Conservation (phyloP, 2,329 filamentous ascomycete species). For the Amphichorda felina region DNA sequence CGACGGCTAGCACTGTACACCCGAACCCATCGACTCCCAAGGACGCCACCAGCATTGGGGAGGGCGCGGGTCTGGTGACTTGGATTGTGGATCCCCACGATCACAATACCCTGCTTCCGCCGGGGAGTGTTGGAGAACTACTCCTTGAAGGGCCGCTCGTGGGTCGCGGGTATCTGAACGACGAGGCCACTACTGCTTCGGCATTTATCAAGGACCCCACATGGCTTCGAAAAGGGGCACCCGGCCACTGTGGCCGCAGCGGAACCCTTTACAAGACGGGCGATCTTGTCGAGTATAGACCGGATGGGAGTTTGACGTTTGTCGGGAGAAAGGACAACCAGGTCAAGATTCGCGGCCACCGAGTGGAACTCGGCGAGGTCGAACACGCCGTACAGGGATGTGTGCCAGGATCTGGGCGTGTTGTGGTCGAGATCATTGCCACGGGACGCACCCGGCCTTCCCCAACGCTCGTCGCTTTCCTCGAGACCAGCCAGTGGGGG, state of each 20-base stretch:
- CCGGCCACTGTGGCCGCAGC: slow-evolving; percentile 15
- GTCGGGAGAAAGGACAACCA: slow-evolving; percentile 66
- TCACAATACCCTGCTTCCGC: slow-evolving; percentile 10
- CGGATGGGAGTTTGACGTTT: slow-evolving; percentile 64
- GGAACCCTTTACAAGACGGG: slow-evolving; percentile 74
- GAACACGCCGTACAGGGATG: slow-evolving; percentile 28
- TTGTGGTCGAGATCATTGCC: background rate
- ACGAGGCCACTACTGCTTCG: slow-evolving; percentile 33
- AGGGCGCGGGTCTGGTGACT: slow-evolving; percentile 2
- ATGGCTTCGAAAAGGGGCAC: slow-evolving; percentile 18
- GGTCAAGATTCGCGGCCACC: slow-evolving; percentile 69
- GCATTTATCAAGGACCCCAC: slow-evolving; percentile 47
- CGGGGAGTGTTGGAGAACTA: slow-evolving; percentile 66
- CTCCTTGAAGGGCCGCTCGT: slow-evolving; percentile 83
- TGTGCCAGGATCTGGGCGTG: background rate
- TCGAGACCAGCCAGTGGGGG: background rate
- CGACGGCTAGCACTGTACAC: background rate
- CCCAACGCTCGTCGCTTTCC: background rate
- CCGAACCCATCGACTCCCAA: background rate
- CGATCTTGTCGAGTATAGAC: slow-evolving; percentile 67
- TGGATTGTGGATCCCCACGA: slow-evolving; percentile 27
- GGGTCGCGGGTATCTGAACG: slow-evolving; percentile 47
- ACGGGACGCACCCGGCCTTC: too few relatives aligned
- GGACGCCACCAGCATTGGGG: slow-evolving; percentile 5
- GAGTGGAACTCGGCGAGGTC: slow-evolving; percentile 70